A percentile compares a stretch with the other conserved stretches of the same genome.
These are phyloP conservation scores for Hura crepitans DNA, from an alignment of 441 rosid genomes.

Conservation along the genomic window DNA sequence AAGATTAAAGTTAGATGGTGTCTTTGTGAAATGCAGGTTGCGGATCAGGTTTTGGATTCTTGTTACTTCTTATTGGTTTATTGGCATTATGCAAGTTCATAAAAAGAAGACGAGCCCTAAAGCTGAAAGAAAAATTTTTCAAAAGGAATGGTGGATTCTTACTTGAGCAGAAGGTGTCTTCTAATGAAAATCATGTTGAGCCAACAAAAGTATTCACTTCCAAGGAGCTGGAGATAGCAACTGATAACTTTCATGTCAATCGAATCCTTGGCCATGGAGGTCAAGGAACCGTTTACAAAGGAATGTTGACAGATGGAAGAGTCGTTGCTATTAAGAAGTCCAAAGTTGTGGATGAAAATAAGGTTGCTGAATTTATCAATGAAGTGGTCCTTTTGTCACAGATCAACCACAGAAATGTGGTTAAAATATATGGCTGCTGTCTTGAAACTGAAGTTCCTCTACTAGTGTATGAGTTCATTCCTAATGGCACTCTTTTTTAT, in stretches of 20 bases:
- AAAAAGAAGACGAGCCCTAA: constrained; percentile 11
- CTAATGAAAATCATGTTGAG: constrained; percentile 15
- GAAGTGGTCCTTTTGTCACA: constrained; percentile 24
- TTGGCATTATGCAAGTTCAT: constrained; percentile 13
- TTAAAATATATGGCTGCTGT: constrained; percentile 18
- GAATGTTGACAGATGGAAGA: constrained; percentile 23
- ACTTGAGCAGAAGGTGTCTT: constrained; percentile 17
- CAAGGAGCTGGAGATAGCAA: constrained; percentile 19
- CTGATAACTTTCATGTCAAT: constrained; percentile 16
- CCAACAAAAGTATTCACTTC: constrained; percentile 15
- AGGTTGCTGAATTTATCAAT: constrained; percentile 21
- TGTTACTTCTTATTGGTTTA: constrained; percentile 7
- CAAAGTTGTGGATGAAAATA: constrained; percentile 15
- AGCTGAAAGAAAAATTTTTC: constrained; percentile 19
- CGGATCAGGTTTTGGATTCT: constrained; percentile 16
- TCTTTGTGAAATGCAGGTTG: constrained; percentile 6
- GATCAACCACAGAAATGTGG: constrained; percentile 22
- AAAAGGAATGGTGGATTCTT: constrained; percentile 24
- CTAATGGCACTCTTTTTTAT: constrained; percentile 21
- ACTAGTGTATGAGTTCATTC: constrained; percentile 23
- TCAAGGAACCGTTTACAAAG: constrained; percentile 23
- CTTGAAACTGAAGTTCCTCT: constrained; percentile 24
- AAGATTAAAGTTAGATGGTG: not conserved
- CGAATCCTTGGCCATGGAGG: constrained; percentile 25
- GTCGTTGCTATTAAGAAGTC: constrained; percentile 20